These are phyloP conservation scores for Suillus cothurnatus DNA, from an alignment of 768 basidiomycete species.

Conservation along the genomic window DNA sequence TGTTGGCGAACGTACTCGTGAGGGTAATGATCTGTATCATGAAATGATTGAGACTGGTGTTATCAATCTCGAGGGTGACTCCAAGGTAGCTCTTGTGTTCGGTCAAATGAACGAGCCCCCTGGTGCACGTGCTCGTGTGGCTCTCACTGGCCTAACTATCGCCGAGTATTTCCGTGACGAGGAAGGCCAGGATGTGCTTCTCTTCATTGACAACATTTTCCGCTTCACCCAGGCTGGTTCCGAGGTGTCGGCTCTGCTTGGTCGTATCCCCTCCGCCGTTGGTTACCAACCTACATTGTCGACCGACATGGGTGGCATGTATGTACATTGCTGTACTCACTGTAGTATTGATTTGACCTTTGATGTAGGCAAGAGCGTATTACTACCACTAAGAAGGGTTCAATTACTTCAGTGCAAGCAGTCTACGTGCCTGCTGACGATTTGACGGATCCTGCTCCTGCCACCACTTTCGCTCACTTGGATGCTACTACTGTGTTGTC, in stretches of 20 bases:
- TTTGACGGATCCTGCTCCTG: slow-evolving; percentile 99
- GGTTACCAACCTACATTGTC: slow-evolving; percentile 99
- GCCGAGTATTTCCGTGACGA: slow-evolving; percentile 99
- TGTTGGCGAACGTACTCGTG: slow-evolving; percentile 99
- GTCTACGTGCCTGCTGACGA: slow-evolving; percentile 99
- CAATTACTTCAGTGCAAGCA: slow-evolving; percentile 99
- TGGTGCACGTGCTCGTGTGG: slow-evolving; percentile 99
- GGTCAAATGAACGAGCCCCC: slow-evolving; percentile 99
- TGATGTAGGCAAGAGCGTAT: slow-evolving; percentile 93
- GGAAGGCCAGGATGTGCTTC: slow-evolving; percentile 99
- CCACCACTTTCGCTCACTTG: slow-evolving; percentile 99
- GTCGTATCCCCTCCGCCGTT: slow-evolving; percentile 99
- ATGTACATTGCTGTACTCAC: slow-evolving; percentile 33
- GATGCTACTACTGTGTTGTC: slow-evolving; percentile 99
- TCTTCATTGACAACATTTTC: slow-evolving; percentile 99
- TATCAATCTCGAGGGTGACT: slow-evolving; percentile 99
- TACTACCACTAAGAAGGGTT: slow-evolving; percentile 99
- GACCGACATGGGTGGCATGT: slow-evolving; percentile 99
- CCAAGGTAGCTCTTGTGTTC: slow-evolving; percentile 99
- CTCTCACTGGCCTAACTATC: slow-evolving; percentile 97
- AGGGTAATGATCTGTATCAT: slow-evolving; percentile 99
- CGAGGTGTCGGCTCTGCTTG: slow-evolving; percentile 98
- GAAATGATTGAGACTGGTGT: slow-evolving; percentile 99
- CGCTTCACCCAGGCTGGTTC: slow-evolving; percentile 99
- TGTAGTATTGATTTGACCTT: slow-evolving; percentile 12